Evolutionary conservation across 2,329 filamentous ascomycete genomes (phyloP).

Genomic region (Botrytis deweyae): DNA sequence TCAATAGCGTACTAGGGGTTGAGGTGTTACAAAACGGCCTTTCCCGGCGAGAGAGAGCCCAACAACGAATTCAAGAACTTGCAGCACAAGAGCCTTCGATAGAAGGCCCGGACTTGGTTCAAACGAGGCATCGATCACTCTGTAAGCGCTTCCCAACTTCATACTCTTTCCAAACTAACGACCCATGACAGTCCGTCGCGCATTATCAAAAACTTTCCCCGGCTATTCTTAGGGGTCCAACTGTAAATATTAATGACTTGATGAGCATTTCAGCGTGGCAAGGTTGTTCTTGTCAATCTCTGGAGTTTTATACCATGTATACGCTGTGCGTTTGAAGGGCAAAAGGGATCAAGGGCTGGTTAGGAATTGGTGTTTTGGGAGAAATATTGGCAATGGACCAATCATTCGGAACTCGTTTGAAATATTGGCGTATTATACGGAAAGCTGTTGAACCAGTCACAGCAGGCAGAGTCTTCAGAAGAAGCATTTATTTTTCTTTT

Average conservation of each 20-base stretch:
- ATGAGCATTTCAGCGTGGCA: constrained; percentile 28
- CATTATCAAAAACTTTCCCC: constrained; percentile 33
- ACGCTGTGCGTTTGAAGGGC: neutral
- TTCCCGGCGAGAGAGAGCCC: constrained; percentile 30
- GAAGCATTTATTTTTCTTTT: neutral
- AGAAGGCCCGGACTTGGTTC: constrained; percentile 31
- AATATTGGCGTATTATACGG: neutral
- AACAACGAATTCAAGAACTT: constrained; percentile 33
- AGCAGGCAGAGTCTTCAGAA: neutral
- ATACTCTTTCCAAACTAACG: constrained; percentile 15
- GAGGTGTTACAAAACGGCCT: constrained; percentile 1
- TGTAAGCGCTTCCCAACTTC: constrained; percentile 27
- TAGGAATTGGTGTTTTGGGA: constrained; percentile 2
- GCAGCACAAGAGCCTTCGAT: constrained; percentile 29
- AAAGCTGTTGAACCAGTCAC: neutral
- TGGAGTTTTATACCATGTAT: constrained; percentile 21
- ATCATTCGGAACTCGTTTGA: neutral
- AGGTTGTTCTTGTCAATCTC: constrained; percentile 4
- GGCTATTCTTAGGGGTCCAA: constrained; percentile 29
- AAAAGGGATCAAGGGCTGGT: neutral
- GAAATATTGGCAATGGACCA: neutral
- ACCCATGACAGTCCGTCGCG: constrained; percentile 28
- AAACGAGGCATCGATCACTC: constrained; percentile 22
- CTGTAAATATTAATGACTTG: constrained; percentile 16
- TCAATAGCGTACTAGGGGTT: constrained; percentile 13